Evolutionary conservation across 371 early-diverging fungal genomes (phyloP), one percentile per base, ranked within the genome.

Genomic region (Umbelopsis sp.): DNA sequence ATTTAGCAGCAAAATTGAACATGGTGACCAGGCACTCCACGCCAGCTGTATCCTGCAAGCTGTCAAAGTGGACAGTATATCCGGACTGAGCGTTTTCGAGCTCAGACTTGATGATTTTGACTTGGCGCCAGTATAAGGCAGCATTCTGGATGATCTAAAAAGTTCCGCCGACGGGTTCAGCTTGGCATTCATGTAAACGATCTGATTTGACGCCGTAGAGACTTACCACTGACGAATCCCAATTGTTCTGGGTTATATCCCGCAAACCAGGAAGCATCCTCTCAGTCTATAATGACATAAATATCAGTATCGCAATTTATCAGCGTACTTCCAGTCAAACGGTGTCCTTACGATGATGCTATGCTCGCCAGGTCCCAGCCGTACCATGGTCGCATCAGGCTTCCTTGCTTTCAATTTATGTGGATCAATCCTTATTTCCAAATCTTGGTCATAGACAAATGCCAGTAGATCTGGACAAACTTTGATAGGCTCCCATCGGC

Each of bases 81-180:
- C 35, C 29, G 12, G 57, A 57, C n/a, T 57, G 57, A 0, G 32
- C 35, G 9, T 35, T 18, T 29, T 57, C 57, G 18, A 57, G 29
- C 35, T 57, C 57, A 18, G 57, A 57, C 14, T 57, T 29, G 8
- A 57, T 57, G 22, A 57, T 35, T 18, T 57, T 57, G 57, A 57
- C 57, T 57, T 57, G 57, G 37, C 57, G 57, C 57, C 57, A 57
- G 35, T 57, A 57, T n/a, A 57, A 35, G 18, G 57, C 57, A 16
- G 35, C 57, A 5, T 57, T 57, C 18, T 57, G 57, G 1, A 57
- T 29, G 37, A 57, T 57, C 57, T 57, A 57, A 4, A 35, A 8
- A 29, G 11, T 35, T 11, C 4, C 32, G 35, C 32, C 6, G 2
- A 48, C 7, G 1, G 16, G 20, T 10, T 22, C 8, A n/a, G 18